phyloP scores from a whole-genome alignment of 2,329 filamentous ascomycete species.

The Aureobasidium lini region DNA sequence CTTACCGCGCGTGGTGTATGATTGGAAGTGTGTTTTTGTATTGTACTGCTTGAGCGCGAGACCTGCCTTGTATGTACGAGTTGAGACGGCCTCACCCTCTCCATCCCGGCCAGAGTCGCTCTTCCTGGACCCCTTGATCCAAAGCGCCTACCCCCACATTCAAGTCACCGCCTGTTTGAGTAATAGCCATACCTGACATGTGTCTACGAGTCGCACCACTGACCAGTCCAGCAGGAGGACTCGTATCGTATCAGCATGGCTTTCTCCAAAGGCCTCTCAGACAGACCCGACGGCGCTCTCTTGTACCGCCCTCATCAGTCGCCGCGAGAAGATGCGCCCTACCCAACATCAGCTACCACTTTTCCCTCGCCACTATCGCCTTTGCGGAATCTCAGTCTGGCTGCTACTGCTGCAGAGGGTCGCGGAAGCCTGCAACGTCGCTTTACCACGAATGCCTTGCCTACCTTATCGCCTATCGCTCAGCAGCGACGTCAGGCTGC shows the following conservation, averaged over 20 bases:
- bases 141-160: conserved; percentile 10
- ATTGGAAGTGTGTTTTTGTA: conserved; percentile 6
- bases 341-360: conserved; percentile 46
- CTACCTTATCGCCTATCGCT: conserved; percentile 58
- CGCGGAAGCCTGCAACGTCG: conserved; percentile 76
- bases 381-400: conserved; percentile 35
- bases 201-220: not conserved
- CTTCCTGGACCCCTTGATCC: conserved; percentile 13
- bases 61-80: conserved; percentile 1
- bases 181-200: conserved; percentile 4
- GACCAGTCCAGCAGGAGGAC: not conserved
- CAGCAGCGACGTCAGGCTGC: conserved; percentile 48
- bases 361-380: conserved; percentile 58
- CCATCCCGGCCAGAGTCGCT: not conserved
- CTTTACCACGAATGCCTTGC: conserved; percentile 85
- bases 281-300: conserved; percentile 65
- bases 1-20: conserved; percentile 5
- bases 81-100: not conserved
- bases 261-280: conserved; percentile 54
- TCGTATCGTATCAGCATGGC: conserved; percentile 45
- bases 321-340: conserved; percentile 66
- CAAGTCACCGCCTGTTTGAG: conserved; percentile 13
- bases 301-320: conserved; percentile 72
- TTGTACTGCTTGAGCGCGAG: conserved; percentile 6
- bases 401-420: conserved; percentile 55